Evolutionary conservation across 192 early-diverging fungal genomes (phyloP), one percentile per base, ranked within the genome.

Genomic region (Entophlyctis luteolus): DNA sequence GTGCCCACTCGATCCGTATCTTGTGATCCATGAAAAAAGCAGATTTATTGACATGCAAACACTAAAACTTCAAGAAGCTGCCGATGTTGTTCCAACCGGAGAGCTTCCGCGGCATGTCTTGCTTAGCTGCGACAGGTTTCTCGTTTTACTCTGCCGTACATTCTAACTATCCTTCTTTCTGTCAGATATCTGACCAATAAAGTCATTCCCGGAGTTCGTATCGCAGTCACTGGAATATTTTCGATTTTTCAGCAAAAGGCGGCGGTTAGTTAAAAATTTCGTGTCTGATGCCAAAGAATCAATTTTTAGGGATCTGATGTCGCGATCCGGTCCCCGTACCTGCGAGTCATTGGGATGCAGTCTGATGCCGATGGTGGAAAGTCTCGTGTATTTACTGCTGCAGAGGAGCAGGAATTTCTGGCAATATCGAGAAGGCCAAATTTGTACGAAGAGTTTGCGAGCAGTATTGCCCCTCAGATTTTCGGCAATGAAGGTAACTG

Each of bases 11-110:
- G 97, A 99, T 59, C 93, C 97, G 27, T 99, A 88, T 73, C 78
- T 95, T 29, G 89, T 99, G 49, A 84, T 94, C 35, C 94, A 96
- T 66, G 94, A 99, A 80, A 95, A 94, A 71, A 95, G 89, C 73
- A 84, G 77, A 67, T 99, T 96, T 79, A 88, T 98, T 28, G 97
- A 99, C 80, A 91, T 93, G 72, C 97, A 99, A 79, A 87, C 88
- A 4, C 81, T 99, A 59, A 99, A 99, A 77, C 83, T 99, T 55
- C 97, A 99, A 73, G 97, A 99, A 75, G 86, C 93, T 16, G 93
- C 93, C 8, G 97, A 95, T 53, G 90, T 95, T 76, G 93, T 99
- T 14, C 97, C 97, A 2, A 93, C 96, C 0, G 97, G 97, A 68
- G 97, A 99, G 74, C 81, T 99, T 36, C 97, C 97, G 36, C 89